Conservation (phyloP, 2,329 filamentous ascomycete genomes). For the Ceratocystis colombiana region DNA sequence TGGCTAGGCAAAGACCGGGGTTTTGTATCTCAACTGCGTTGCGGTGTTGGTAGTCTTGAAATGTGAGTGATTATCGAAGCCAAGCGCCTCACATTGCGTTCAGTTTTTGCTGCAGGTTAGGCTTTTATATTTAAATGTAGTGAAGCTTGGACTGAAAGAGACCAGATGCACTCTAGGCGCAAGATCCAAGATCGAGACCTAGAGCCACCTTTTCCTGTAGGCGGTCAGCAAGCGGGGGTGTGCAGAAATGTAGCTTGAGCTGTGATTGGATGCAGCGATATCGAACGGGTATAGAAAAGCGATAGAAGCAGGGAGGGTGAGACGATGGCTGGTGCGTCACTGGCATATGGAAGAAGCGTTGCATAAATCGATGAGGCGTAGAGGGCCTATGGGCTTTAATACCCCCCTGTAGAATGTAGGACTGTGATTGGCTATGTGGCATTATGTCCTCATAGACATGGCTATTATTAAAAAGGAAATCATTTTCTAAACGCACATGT, state of each 20-base stretch:
- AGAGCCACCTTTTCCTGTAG: neutral
- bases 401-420: neutral
- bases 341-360: neutral
- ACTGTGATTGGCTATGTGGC: neutral
- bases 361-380: neutral
- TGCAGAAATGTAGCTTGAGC: neutral
- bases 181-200: neutral
- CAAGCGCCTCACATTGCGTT: conserved; percentile 7
- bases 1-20: no score
- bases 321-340: conserved; percentile 1
- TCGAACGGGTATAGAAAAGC: neutral
- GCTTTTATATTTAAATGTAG: neutral
- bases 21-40: neutral
- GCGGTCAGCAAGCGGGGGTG: neutral
- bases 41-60: neutral
- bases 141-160: neutral
- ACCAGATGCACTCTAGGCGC: neutral
- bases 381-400: no score
- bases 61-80: conserved; percentile 6
- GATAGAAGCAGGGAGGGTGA: neutral
- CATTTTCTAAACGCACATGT: no score
- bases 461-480: no score
- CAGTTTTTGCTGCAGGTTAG: neutral
- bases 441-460: no score
- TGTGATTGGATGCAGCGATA: neutral